Conservation (phyloP, 306 rosid species). For the Vigna nakashimae region DNA sequence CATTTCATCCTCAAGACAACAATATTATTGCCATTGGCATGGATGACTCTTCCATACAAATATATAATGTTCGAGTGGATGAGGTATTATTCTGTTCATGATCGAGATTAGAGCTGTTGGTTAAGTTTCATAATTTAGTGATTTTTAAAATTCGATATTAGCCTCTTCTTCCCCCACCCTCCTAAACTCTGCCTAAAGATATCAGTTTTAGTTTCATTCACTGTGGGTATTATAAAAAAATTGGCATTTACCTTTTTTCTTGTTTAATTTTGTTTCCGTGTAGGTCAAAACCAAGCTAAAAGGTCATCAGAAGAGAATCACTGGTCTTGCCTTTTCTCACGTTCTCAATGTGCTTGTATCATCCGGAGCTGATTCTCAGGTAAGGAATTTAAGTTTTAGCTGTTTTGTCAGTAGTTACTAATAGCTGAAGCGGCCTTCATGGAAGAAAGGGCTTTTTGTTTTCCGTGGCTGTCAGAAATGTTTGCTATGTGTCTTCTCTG, state of each 20-base stretch:
- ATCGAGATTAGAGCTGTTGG: slow-evolving; percentile 30
- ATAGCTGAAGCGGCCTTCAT: slow-evolving; percentile 2
- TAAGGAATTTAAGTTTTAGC: slow-evolving; percentile 43
- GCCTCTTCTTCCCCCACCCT: neutral
- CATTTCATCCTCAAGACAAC: slow-evolving; percentile 99
- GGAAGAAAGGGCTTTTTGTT: slow-evolving; percentile 1
- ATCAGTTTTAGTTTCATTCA: slow-evolving; percentile 22
- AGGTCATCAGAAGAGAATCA: slow-evolving; percentile 99
- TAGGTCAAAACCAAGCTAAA: slow-evolving; percentile 94
- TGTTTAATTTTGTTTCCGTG: slow-evolving; percentile 33
- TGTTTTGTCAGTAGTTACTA: slow-evolving; percentile 4
- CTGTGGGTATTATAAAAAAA: neutral
- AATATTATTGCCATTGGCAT: slow-evolving; percentile 98
- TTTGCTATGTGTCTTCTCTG: neutral
- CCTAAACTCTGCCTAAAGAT: slow-evolving; percentile 10
- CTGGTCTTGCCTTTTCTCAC: slow-evolving; percentile 97
- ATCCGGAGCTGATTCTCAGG: slow-evolving; percentile 99
- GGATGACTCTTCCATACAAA: slow-evolving; percentile 97
- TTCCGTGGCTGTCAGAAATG: neutral
- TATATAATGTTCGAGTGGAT: slow-evolving; percentile 94
- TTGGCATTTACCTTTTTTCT: slow-evolving; percentile 32
- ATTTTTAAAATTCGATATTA: slow-evolving; percentile 15
- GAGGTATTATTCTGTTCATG: slow-evolving; percentile 65
- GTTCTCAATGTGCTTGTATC: slow-evolving; percentile 90
- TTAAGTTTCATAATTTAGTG: slow-evolving; percentile 27